These are phyloP conservation scores for Dictyophora rubrovolvata DNA, from an alignment of 768 basidiomycete genomes.

Conservation along the genomic window DNA sequence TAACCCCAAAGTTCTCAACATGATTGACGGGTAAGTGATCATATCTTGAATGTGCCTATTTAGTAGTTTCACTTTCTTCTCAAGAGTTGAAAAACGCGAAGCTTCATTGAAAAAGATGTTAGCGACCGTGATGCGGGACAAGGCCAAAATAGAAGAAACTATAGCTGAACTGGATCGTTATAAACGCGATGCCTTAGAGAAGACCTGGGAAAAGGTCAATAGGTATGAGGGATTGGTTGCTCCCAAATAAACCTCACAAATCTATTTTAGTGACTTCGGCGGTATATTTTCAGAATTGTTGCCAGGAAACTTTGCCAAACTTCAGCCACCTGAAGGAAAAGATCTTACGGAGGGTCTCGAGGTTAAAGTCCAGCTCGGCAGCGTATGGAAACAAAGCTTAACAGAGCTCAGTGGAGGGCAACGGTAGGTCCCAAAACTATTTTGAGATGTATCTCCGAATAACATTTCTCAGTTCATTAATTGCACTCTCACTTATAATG, in stretches of 20 bases:
- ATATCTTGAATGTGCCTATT: not conserved
- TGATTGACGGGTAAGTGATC: constrained; percentile 79
- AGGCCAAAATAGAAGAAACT: constrained; percentile 88
- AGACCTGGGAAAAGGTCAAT: constrained; percentile 95
- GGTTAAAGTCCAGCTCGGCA: constrained; percentile 91
- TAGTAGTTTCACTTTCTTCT: not conserved
- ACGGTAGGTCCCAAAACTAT: constrained; percentile 41
- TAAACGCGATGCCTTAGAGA: constrained; percentile 86
- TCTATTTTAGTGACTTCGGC: constrained; percentile 75
- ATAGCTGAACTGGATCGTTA: constrained; percentile 89
- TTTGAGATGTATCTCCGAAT: not conserved
- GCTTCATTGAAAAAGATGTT: constrained; percentile 80
- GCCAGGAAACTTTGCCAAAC: constrained; percentile 92
- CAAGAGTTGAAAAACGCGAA: constrained; percentile 91
- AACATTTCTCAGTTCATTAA: constrained; percentile 64
- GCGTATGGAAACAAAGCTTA: constrained; percentile 95
- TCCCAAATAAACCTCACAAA: not conserved
- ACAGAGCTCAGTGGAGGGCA: constrained; percentile 97
- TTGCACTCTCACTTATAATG: constrained; percentile 97
- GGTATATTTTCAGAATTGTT: constrained; percentile 91
- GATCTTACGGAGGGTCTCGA: constrained; percentile 94
- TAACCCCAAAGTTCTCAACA: constrained; percentile 90
- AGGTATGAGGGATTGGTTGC: constrained; percentile 39
- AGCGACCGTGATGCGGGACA: constrained; percentile 79
- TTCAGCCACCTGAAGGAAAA: constrained; percentile 87